Conservation (phyloP, 345 rosid species). For the Acer campestre region DNA sequence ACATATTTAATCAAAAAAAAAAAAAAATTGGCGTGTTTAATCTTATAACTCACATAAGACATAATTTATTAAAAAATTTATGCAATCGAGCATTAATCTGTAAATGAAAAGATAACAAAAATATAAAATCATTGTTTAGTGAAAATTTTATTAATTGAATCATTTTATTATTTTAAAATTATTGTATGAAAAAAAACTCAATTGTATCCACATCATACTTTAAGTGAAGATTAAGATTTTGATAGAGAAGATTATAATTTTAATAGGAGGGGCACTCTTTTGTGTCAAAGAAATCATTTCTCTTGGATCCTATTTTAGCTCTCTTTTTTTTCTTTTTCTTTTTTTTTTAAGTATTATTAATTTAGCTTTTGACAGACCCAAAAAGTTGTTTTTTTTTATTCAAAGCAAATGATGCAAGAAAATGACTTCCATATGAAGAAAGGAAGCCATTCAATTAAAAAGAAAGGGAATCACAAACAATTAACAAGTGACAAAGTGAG, state of each 20-base stretch:
- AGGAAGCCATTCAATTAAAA: not conserved
- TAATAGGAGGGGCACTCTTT: not conserved
- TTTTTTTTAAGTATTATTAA: not conserved
- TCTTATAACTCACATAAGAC: too few relatives aligned
- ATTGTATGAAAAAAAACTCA: too few relatives aligned
- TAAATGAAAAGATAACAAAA: too few relatives aligned
- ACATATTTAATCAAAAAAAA: too few relatives aligned
- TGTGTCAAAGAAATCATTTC: conserved; percentile 1
- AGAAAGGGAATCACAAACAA: not conserved
- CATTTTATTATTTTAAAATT: too few relatives aligned
- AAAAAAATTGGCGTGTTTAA: too few relatives aligned
- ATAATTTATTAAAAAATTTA: too few relatives aligned
- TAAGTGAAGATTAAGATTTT: not conserved
- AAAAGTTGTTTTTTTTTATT: not conserved
- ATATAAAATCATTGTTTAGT: too few relatives aligned
- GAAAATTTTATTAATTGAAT: too few relatives aligned
- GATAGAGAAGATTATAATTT: too few relatives aligned
- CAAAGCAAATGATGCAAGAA: conserved; percentile 6
- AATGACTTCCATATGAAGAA: conserved; percentile 16
- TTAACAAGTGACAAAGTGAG: not conserved
- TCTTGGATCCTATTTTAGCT: not conserved
- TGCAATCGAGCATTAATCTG: too few relatives aligned
- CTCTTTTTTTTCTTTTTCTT: not conserved
- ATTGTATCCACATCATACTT: not conserved
- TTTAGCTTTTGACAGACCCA: not conserved